phyloP scores from a whole-genome alignment of 2,329 filamentous ascomycete species.

The Neurospora sp. region DNA sequence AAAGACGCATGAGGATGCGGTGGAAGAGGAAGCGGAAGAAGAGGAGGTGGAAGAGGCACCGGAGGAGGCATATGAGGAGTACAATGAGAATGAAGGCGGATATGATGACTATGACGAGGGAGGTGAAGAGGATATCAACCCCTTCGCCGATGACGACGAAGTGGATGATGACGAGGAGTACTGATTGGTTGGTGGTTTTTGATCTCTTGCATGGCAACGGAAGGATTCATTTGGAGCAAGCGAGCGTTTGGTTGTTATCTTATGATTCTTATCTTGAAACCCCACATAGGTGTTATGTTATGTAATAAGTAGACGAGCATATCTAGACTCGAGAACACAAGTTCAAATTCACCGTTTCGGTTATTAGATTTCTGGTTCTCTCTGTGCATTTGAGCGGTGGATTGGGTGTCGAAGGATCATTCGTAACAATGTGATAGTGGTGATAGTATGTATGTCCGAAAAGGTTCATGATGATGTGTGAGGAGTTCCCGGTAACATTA shows the following conservation, averaged over 20 bases:
- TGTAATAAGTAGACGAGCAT: not conserved
- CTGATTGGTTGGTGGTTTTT: not conserved
- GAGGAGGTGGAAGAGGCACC: slow-evolving; percentile 5
- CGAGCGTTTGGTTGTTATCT: not conserved
- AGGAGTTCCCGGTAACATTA: no score
- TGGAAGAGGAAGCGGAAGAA: slow-evolving; percentile 10
- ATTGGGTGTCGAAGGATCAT: no score
- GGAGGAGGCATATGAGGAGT: slow-evolving; percentile 5
- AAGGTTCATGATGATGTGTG: no score
- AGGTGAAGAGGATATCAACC: slow-evolving; percentile 13
- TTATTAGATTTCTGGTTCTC: not conserved
- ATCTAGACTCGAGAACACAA: not conserved
- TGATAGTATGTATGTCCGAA: no score
- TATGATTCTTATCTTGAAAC: not conserved
- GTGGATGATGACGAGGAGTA: slow-evolving; percentile 10
- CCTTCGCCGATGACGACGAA: slow-evolving; percentile 13
- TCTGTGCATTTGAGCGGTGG: not conserved
- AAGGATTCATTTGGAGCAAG: not conserved
- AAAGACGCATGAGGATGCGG: no score
- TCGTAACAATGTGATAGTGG: no score
- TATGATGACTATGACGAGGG: slow-evolving; percentile 11
- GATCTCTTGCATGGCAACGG: not conserved
- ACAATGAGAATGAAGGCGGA: not conserved
- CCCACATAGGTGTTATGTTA: not conserved
- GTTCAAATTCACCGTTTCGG: not conserved